phyloP scores from a whole-genome alignment of 176 grass and related monocot genomes.

The Saccharum officinarum region DNA sequence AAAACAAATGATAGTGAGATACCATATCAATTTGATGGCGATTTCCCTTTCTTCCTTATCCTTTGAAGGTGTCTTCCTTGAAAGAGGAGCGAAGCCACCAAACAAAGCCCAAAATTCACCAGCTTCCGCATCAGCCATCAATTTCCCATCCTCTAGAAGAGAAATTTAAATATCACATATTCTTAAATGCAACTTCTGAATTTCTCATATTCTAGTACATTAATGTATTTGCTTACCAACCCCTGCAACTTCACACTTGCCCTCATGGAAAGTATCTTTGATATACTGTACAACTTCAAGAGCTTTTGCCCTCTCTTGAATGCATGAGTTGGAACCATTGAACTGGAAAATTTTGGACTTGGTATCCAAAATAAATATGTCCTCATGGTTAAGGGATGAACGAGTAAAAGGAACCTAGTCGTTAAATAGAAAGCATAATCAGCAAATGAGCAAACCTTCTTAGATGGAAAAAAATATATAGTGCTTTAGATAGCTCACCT shows the following conservation, averaged over 20 bases:
- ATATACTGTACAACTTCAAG: conserved; percentile 96
- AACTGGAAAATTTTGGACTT: conserved; percentile 98
- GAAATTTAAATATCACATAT: conserved; percentile 25
- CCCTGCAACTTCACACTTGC: conserved; percentile 80
- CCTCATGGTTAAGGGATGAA: conserved; percentile 85
- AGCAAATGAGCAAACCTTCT: conserved; percentile 3
- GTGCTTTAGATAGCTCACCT: conserved; percentile 57
- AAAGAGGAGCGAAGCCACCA: conserved; percentile 96
- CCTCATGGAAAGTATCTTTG: conserved; percentile 95
- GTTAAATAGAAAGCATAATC: conserved; percentile 26
- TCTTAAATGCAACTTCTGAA: neutral
- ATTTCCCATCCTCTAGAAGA: conserved; percentile 79
- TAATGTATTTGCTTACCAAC: conserved; percentile 64
- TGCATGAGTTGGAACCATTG: conserved; percentile 92
- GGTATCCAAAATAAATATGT: conserved; percentile 96
- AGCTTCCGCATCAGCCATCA: conserved; percentile 94
- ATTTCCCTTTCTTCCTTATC: conserved; percentile 47
- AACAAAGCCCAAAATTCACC: conserved; percentile 99
- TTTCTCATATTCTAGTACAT: neutral
- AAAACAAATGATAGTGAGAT: conserved; percentile 2
- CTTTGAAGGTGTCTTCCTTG: conserved; percentile 60
- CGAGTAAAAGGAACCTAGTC: conserved; percentile 86
- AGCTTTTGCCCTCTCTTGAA: conserved; percentile 98
- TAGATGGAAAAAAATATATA: neutral
- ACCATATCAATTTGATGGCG: conserved; percentile 70